Percentiles rank a stretch among this genome's conserved stretches.
Evolutionary conservation across 2,329 filamentous ascomycete genomes (phyloP).

Genomic region (Neoarthrinium moseri): DNA sequence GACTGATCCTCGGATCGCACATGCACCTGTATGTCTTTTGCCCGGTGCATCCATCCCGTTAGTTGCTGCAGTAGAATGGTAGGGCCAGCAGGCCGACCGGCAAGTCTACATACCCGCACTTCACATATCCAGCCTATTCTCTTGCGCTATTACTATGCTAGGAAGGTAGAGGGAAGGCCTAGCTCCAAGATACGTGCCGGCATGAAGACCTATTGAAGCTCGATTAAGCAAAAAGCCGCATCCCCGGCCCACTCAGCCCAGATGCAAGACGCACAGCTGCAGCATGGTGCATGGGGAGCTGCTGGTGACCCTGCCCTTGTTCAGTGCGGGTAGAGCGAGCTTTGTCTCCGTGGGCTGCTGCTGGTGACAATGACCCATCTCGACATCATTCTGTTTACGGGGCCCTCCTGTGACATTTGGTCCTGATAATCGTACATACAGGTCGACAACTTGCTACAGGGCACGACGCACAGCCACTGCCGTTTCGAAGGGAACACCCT

Average conservation of each 20-base stretch:
- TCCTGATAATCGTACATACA: neutral
- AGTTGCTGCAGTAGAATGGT: neutral
- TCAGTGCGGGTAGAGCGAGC: neutral
- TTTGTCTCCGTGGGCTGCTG: neutral
- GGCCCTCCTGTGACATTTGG: neutral
- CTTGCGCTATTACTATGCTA: constrained; percentile 7
- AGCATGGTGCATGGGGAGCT: neutral
- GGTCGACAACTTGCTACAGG: neutral
- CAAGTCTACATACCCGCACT: constrained; percentile 5
- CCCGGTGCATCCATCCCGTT: no score
- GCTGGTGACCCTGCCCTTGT: neutral
- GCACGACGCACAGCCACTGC: neutral
- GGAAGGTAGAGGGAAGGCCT: constrained; percentile 5
- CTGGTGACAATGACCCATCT: neutral
- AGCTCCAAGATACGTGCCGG: constrained; percentile 7
- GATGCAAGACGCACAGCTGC: constrained; percentile 10
- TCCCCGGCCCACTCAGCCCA: constrained; percentile 14
- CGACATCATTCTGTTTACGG: neutral
- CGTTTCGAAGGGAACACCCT: neutral
- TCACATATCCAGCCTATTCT: constrained; percentile 6
- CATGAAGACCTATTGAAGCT: constrained; percentile 16
- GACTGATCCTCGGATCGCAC: no score
- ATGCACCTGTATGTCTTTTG: no score
- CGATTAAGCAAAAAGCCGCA: constrained; percentile 27
- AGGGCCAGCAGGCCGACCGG: neutral